Evolutionary conservation across 2,329 filamentous ascomycete species (phyloP).

Genomic region (Fusarium heterosporum): DNA sequence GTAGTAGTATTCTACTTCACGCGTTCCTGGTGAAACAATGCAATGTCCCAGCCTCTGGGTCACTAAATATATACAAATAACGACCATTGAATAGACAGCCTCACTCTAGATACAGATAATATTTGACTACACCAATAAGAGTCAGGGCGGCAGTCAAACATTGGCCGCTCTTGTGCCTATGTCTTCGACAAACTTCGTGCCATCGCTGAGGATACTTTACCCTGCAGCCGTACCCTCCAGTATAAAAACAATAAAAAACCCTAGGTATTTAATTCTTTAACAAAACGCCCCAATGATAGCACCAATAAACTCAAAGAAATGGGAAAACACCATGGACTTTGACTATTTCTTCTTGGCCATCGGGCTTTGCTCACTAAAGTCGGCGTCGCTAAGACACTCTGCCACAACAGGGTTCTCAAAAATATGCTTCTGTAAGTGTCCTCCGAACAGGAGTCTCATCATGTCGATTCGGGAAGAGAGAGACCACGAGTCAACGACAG

Average conservation of each 20-base stretch:
- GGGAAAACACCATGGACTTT: neutral
- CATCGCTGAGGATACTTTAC: neutral
- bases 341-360: constrained; percentile 27
- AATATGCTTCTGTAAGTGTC: constrained; percentile 57
- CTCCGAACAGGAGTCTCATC: constrained; percentile 61
- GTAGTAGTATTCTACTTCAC: too few relatives aligned
- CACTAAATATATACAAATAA: too few relatives aligned
- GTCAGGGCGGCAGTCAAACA: neutral
- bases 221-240: neutral
- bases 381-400: constrained; percentile 54
- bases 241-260: neutral
- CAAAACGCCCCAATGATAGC: constrained; percentile 29
- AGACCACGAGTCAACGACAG: constrained; percentile 65
- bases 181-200: neutral
- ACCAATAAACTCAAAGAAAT: neutral
- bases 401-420: constrained; percentile 54
- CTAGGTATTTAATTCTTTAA: constrained; percentile 22
- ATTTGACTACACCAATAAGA: neutral
- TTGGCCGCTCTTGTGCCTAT: neutral
- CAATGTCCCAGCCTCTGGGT: too few relatives aligned
- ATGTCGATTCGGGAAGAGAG: constrained; percentile 61
- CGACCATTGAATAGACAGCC: too few relatives aligned
- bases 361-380: constrained; percentile 47
- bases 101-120: neutral
- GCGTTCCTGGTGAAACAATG: too few relatives aligned